phyloP scores from a whole-genome alignment of 495 filamentous ascomycete genomes.

The Penicillium cosmopolitanum region DNA sequence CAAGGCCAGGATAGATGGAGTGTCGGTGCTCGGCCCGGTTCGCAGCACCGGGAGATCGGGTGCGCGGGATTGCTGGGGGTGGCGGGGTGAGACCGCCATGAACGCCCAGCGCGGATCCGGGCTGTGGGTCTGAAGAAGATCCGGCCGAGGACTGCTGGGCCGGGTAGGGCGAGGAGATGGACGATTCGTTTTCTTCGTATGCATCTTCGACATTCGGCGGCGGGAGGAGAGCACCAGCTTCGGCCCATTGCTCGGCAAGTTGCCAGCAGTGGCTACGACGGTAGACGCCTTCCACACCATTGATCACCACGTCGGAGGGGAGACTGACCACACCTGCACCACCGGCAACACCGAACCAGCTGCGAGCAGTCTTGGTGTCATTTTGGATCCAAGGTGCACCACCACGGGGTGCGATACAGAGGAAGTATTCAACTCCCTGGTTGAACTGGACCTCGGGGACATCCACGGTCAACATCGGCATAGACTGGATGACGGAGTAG shows the following conservation, averaged over 20 bases:
- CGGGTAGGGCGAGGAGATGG: constrained; percentile 48
- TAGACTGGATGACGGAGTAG: constrained; percentile 85
- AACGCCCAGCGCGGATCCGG: constrained; percentile 32
- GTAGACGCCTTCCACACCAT: constrained; percentile 88
- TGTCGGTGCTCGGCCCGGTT: constrained; percentile 40
- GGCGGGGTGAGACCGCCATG: constrained; percentile 37
- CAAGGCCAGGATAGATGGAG: constrained; percentile 53
- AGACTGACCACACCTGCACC: constrained; percentile 73
- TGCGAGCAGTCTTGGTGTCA: constrained; percentile 62
- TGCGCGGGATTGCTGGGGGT: constrained; percentile 47
- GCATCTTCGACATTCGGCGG: constrained; percentile 45
- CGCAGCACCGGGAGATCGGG: constrained; percentile 42
- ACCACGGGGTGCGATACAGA: constrained; percentile 86
- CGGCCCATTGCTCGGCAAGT: constrained; percentile 74
- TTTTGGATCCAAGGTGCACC: constrained; percentile 86
- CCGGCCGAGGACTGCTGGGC: constrained; percentile 48
- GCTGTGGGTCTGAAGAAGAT: constrained; percentile 37
- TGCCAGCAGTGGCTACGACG: constrained; percentile 91
- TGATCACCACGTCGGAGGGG: constrained; percentile 81
- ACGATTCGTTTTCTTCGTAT: constrained; percentile 47
- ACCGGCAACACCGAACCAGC: constrained; percentile 80
- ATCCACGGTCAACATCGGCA: constrained; percentile 89
- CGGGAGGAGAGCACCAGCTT: constrained; percentile 41
- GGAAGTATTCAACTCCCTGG: constrained; percentile 91
- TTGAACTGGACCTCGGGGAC: constrained; percentile 76